Evolutionary conservation across 2,329 filamentous ascomycete genomes (phyloP), one percentile per base, ranked within the genome.

Genomic region (Pseudogymnoascus destructans): DNA sequence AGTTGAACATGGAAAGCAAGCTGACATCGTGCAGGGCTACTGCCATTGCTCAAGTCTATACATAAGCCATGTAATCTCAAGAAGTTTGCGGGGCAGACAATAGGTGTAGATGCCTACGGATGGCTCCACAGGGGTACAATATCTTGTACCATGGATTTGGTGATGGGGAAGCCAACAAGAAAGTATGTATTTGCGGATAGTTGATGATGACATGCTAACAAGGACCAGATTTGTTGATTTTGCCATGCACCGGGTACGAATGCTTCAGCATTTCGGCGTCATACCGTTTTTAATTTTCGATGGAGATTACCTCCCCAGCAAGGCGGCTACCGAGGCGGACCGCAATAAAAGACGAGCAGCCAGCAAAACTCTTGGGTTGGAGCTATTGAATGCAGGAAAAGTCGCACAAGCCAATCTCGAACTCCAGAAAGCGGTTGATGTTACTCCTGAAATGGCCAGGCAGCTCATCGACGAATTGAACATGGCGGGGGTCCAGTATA

Each of bases 261-360:
- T 98, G 93, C 82, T 95, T 59, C 81, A 89, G 62, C 87, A 95
- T 72, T 96, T 95, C 69, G 92, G 91, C 21, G 82, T 97, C 38
- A 95, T 79, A n/a, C 93, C 93, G 0, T 98, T 95, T 70, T 74
- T 98, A 58, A 87, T 98, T 33, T 98, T 98, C 70, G 93, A 98
- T 72, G 93, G 93, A 62, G 93, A 96, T 69, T 90, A 87, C 69
- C 79, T 98, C 21, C 93, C 93, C 30, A 95, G 91, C 76, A 98
- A 98, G 72, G 86, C 89, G 13, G 81, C 79, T 25, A 97, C 92
- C 0, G 93, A 98, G 70, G 79, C 80, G 30, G 85, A 87, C 11
- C 81, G 93, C 57, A 79, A 79, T n/a, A 82, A 82, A 63, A 82
- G 82, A 61, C 82, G 93, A 54, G 84, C 89, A 63, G 85, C 92